phyloP scores from a whole-genome alignment of 1,139 yeast species.

The Debaryomyces psychrophilus region DNA sequence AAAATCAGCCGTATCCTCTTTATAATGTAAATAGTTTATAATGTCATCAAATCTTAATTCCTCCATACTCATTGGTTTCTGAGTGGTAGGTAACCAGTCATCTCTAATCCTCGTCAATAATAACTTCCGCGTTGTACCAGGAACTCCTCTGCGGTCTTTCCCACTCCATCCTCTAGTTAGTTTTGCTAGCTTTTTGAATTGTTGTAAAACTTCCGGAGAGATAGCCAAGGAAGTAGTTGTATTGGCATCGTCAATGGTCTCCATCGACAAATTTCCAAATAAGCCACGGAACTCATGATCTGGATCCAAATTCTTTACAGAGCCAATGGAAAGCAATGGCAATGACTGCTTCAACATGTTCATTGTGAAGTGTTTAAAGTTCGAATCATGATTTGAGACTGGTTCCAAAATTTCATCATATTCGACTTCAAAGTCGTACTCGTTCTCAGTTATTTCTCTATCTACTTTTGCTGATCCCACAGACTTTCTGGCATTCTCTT shows the following conservation, averaged over 20 bases:
- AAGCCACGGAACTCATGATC: constrained; percentile 74
- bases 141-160: constrained; percentile 68
- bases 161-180: constrained; percentile 84
- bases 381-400: constrained; percentile 39
- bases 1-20: constrained; percentile 37
- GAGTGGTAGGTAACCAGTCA: constrained; percentile 77
- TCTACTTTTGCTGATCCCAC: constrained; percentile 15
- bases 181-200: constrained; percentile 62
- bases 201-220: constrained; percentile 67
- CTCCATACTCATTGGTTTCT: constrained; percentile 66
- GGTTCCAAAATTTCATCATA: constrained; percentile 39
- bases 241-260: constrained; percentile 74
- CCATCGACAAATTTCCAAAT: constrained; percentile 73
- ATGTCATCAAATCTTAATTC: constrained; percentile 46
- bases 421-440: constrained; percentile 35
- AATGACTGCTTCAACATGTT: constrained; percentile 40
- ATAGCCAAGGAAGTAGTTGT: constrained; percentile 59
- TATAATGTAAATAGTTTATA: constrained; percentile 41
- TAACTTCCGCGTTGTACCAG: constrained; percentile 71
- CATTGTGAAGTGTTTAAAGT: constrained; percentile 50
- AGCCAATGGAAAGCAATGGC: constrained; percentile 45
- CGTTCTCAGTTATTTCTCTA: constrained; percentile 26
- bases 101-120: constrained; percentile 73
- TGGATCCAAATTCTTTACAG: constrained; percentile 67
- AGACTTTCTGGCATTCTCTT: constrained; percentile 19